Conservation (phyloP, 2,329 filamentous ascomycete species). For the Mycogone perniciosa region DNA sequence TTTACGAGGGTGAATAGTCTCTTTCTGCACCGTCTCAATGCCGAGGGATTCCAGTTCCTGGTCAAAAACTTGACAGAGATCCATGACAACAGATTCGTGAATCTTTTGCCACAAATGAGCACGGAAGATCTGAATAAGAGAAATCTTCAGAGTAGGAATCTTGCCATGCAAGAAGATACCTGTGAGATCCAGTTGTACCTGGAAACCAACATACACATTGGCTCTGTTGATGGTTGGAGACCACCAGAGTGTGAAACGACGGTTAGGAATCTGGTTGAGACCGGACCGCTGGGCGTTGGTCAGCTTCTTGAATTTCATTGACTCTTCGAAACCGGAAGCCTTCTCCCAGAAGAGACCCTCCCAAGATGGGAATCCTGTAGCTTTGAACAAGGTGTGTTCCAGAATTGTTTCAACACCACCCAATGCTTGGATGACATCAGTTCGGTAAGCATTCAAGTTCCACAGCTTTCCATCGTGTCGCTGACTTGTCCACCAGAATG, state of each 20-base stretch:
- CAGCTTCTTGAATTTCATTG: slow-evolving; percentile 98
- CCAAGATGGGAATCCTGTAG: slow-evolving; percentile 94
- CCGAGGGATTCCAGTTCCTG: slow-evolving; percentile 93
- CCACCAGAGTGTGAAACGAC: slow-evolving; percentile 98
- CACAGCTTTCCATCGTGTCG: slow-evolving; percentile 95
- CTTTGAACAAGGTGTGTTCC: slow-evolving; percentile 94
- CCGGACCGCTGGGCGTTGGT: slow-evolving; percentile 95
- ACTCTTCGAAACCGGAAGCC: slow-evolving; percentile 50
- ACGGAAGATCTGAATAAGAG: slow-evolving; percentile 97
- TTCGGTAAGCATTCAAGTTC: slow-evolving; percentile 93
- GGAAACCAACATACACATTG: slow-evolving; percentile 98
- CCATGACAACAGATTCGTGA: slow-evolving; percentile 97
- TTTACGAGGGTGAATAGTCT: slow-evolving; percentile 97
- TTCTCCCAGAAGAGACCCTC: slow-evolving; percentile 92
- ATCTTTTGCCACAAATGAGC: slow-evolving; percentile 99
- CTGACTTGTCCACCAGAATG: slow-evolving; percentile 99
- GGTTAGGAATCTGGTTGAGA: slow-evolving; percentile 97
- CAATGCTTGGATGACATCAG: slow-evolving; percentile 92
- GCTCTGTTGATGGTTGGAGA: slow-evolving; percentile 87
- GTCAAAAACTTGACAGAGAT: slow-evolving; percentile 96
- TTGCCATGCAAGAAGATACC: slow-evolving; percentile 99
- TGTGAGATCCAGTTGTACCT: slow-evolving; percentile 94
- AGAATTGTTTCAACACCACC: slow-evolving; percentile 97
- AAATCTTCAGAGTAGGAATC: slow-evolving; percentile 96
- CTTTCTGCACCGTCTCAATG: slow-evolving; percentile 97